Conservation (phyloP, 768 basidiomycete genomes). For the Amanita rimosa region DNA sequence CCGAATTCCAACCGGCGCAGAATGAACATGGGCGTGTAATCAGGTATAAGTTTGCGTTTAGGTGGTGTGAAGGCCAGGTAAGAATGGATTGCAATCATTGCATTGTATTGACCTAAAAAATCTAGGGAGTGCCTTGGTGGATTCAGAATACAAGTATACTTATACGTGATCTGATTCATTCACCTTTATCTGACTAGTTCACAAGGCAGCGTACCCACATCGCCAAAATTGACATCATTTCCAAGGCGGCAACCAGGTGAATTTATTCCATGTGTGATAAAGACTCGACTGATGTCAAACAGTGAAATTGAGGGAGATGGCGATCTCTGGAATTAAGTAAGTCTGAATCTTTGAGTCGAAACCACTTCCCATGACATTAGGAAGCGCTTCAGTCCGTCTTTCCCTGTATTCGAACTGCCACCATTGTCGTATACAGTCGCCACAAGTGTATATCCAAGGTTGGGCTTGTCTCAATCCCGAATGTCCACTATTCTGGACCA, state of each 20-base stretch:
- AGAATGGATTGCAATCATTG: neutral
- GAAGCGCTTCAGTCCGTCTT: conserved; percentile 12
- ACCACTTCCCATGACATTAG: neutral
- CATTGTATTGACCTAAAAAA: neutral
- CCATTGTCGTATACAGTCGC: conserved; percentile 32
- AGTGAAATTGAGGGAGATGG: conserved; percentile 3
- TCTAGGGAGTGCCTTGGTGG: conserved; percentile 41
- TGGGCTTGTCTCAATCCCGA: conserved; percentile 57
- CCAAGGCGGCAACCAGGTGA: conserved; percentile 2
- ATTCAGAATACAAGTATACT: conserved; percentile 1
- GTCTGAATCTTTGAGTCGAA: neutral
- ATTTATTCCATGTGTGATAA: neutral
- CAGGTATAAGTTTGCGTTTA: conserved; percentile 75
- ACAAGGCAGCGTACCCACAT: neutral
- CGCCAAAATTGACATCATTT: neutral
- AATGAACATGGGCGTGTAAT: conserved; percentile 45
- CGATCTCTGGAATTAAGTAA: conserved; percentile 3
- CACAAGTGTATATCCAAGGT: conserved; percentile 38
- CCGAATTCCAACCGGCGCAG: conserved; percentile 47
- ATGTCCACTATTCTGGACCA: conserved; percentile 48
- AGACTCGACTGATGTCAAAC: neutral
- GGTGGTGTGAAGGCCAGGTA: conserved; percentile 71
- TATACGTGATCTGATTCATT: neutral
- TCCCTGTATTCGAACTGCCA: conserved; percentile 23
- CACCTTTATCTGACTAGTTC: neutral